These are phyloP conservation scores for Cladosporium velox DNA, from an alignment of 2,329 filamentous ascomycete genomes.

Conservation along the genomic window DNA sequence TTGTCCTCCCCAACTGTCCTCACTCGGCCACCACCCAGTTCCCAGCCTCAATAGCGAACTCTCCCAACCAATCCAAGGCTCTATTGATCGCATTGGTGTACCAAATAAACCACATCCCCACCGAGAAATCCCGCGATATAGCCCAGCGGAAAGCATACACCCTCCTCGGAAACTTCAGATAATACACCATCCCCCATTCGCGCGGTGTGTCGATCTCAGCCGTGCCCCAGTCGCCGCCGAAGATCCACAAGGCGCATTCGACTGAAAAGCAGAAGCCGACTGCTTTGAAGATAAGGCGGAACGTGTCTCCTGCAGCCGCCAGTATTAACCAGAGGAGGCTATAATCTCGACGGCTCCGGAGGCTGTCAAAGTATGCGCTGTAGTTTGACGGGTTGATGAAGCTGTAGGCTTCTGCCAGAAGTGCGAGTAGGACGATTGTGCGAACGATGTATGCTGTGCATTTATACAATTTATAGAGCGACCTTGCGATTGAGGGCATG, in stretches of 20 bases:
- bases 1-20: background rate
- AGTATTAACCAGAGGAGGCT: background rate
- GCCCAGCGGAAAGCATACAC: background rate
- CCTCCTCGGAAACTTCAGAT: background rate
- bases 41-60: background rate
- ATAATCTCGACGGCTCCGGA: background rate
- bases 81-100: accelerated
- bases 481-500: background rate
- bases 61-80: background rate
- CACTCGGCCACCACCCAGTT: background rate
- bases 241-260: background rate
- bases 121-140: background rate
- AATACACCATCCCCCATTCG: background rate
- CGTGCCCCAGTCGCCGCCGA: background rate
- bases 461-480: background rate
- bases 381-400: background rate
- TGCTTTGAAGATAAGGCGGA: background rate
- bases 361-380: background rate
- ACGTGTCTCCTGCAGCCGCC: background rate
- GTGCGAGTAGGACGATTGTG: background rate
- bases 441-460: background rate
- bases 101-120: background rate
- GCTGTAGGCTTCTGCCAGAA: background rate
- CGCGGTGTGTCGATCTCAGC: background rate
- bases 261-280: background rate